phyloP scores from a whole-genome alignment of 495 filamentous ascomycete genomes.

The Aspergillus steynii region DNA sequence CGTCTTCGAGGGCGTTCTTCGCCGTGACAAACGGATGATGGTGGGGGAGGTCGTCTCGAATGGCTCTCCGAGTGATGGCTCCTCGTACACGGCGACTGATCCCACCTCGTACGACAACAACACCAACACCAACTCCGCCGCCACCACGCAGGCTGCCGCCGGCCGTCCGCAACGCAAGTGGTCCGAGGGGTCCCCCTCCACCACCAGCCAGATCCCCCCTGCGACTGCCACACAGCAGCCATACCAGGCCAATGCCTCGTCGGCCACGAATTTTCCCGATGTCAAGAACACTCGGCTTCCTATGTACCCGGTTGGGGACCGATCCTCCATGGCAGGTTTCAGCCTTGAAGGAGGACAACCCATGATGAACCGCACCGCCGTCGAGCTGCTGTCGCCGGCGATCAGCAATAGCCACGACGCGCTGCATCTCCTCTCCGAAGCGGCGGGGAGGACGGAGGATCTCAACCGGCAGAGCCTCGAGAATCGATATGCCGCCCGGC shows the following conservation, averaged over 20 bases:
- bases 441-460: conserved; percentile 54
- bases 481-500: conserved; percentile 39
- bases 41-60: conserved; percentile 41
- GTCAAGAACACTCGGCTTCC: conserved; percentile 29
- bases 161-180: conserved; percentile 31
- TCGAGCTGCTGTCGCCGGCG: conserved; percentile 55
- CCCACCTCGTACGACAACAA: conserved; percentile 26
- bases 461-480: conserved; percentile 44
- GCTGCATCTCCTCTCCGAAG: conserved; percentile 59
- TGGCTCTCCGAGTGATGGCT: conserved; percentile 27
- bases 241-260: conserved; percentile 26
- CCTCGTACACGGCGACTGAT: conserved; percentile 31
- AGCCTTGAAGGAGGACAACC: conserved; percentile 40
- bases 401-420: conserved; percentile 62
- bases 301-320: conserved; percentile 32
- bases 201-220: conserved; percentile 9
- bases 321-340: conserved; percentile 26
- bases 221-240: conserved; percentile 24
- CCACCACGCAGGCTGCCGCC: conserved; percentile 4
- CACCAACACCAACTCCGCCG: background rate
- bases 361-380: conserved; percentile 55
- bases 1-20: conserved; percentile 46
- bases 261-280: conserved; percentile 33
- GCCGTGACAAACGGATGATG: conserved; percentile 55
- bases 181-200: conserved; percentile 28